phyloP scores from a whole-genome alignment of 169 alveolate species.

The Plasmodium cynomolgi region DNA sequence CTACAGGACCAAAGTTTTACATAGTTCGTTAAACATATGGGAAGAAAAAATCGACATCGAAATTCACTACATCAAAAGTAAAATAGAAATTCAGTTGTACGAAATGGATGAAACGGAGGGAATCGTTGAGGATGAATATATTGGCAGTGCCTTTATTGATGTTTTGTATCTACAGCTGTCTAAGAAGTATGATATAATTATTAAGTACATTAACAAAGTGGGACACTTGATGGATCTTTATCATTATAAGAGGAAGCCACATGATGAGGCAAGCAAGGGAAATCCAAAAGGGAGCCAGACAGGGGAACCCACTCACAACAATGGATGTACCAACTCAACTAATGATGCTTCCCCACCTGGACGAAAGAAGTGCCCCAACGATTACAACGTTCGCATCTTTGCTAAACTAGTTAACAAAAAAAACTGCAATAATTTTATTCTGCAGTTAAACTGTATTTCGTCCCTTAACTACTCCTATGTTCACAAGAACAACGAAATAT shows the following conservation, averaged over 20 bases:
- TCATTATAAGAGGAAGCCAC: background rate
- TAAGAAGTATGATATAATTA: conserved; percentile 49
- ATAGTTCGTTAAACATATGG: conserved; percentile 53
- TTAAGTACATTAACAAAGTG: conserved; percentile 33
- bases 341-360: background rate
- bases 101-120: conserved; percentile 76
- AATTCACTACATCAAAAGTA: conserved; percentile 72
- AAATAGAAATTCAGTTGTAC: conserved; percentile 59
- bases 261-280: background rate
- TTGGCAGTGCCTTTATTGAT: conserved; percentile 72
- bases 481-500: conserved; percentile 17
- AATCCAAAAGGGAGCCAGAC: background rate
- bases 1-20: conserved; percentile 43
- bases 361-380: background rate
- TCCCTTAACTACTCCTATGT: conserved; percentile 45
- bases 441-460: conserved; percentile 18
- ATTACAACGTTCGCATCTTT: conserved; percentile 56
- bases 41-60: conserved; percentile 61
- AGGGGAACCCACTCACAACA: background rate
- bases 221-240: conserved; percentile 37
- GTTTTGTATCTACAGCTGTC: conserved; percentile 24
- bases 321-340: background rate
- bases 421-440: conserved; percentile 12
- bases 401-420: conserved; percentile 28
- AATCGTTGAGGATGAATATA: conserved; percentile 70